Evolutionary conservation across 1,284 basidiomycete species (phyloP), one percentile per base, ranked within the genome.

Genomic region (Melampsora larici-populina): DNA sequence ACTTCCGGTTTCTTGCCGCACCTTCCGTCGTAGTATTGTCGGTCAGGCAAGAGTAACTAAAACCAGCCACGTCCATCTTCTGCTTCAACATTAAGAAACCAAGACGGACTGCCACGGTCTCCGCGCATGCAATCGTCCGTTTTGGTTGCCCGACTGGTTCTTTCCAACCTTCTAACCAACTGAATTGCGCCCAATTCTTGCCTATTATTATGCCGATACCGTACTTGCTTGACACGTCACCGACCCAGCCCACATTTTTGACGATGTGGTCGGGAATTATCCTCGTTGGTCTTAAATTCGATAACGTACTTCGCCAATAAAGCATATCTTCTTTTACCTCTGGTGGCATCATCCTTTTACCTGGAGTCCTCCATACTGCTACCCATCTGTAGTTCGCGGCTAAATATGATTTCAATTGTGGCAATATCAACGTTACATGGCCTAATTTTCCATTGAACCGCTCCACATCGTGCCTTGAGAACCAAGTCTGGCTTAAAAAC

Each of bases 101-200:
- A 5, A 55, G 51, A 5, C 68, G 5, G 2, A 70, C 29, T n/a
- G 68, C 68, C 26, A 70, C 68, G 15, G 48, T 70, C n/a, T 70
- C 68, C 4, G 49, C 40, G 17, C 48, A 70, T 24, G 68, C 40
- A 29, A 70, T 70, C 3, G 33, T 36, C 8, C 33, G 33, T 36
- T 8, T 36, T 3, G 33, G 8, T n/a, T 29, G 15, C 3, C 33
- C 33, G 3, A 4, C 33, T 36, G 33, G 33, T 3, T 36, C 8
- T 17, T 8, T 4, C 29, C 43, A 29, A 26, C 18, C 17, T 3
- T 3, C 3, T 46, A 18, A 17, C 9, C 43, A 49, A 5, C 51
- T 24, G 36, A 71, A 71, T 21, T 63, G 70, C 5, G 58, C 13
- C 70, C 58, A 71, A 5, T 36, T 43, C 7, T 24, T 46, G 0